Evolutionary conservation across 1,284 basidiomycete species (phyloP).

Genomic region (Ustilago xerochloae): DNA sequence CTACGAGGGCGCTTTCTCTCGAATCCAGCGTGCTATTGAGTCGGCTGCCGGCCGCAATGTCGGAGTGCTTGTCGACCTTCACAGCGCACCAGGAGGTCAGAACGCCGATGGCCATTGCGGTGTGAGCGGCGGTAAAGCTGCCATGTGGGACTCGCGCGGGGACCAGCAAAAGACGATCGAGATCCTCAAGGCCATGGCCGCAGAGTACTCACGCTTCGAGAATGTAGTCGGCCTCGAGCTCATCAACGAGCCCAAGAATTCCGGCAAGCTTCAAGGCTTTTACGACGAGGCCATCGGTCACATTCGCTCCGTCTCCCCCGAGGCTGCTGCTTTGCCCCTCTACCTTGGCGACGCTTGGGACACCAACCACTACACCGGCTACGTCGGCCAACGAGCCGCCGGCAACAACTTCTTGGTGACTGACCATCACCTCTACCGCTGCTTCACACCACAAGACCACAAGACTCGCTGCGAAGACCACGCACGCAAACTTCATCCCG

Average conservation of each 20-base stretch:
- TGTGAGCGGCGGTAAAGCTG: conserved; percentile 37
- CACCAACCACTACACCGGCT: conserved; percentile 76
- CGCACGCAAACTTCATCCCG: conserved; percentile 48
- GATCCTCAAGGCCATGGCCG: conserved; percentile 73
- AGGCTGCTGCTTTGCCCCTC: conserved; percentile 69
- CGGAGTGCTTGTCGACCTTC: conserved; percentile 79
- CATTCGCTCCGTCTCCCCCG: conserved; percentile 70
- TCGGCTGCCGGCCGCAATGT: conserved; percentile 76
- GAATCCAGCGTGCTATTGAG: conserved; percentile 77
- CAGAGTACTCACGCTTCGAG: conserved; percentile 69
- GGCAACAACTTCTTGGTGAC: conserved; percentile 73
- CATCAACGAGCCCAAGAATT: conserved; percentile 81
- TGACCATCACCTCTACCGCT: conserved; percentile 88
- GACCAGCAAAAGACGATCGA: conserved; percentile 72
- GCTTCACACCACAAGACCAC: conserved; percentile 78
- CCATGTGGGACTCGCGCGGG: conserved; percentile 65
- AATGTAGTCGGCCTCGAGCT: conserved; percentile 85
- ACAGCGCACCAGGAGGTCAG: conserved; percentile 76
- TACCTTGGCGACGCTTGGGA: conserved; percentile 82
- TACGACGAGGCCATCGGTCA: conserved; percentile 73
- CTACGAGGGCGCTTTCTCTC: conserved; percentile 79
- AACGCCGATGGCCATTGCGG: conserved; percentile 70
- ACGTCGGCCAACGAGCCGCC: conserved; percentile 67
- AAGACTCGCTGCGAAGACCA: conserved; percentile 75
- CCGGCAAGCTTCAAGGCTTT: conserved; percentile 48